phyloP scores from a whole-genome alignment of 2,329 filamentous ascomycete genomes.

The Penicillium sp. region DNA sequence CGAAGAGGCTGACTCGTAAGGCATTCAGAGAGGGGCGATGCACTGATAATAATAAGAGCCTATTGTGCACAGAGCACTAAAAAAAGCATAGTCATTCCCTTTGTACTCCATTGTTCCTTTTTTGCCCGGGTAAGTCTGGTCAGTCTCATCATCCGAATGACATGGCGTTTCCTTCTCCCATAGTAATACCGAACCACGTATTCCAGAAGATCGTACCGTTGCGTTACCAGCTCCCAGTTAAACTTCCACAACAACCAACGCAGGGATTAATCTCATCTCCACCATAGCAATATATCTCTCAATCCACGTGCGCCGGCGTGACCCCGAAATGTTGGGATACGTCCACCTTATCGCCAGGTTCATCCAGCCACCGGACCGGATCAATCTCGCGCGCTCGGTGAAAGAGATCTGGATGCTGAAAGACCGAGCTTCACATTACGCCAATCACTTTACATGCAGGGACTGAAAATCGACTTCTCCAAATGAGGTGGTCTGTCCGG shows the following conservation, averaged over 20 bases:
- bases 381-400: conserved; percentile 2
- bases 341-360: conserved; percentile 10
- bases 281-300: conserved; percentile 6
- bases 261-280: conserved; percentile 3
- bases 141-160: neutral
- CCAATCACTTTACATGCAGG: neutral
- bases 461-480: conserved; percentile 1
- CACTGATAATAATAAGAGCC: neutral
- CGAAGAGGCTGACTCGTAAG: neutral
- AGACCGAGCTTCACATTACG: conserved; percentile 6
- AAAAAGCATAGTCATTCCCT: neutral
- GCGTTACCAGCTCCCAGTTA: conserved; percentile 2
- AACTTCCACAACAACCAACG: conserved; percentile 3
- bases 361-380: conserved; percentile 7
- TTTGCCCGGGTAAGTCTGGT: neutral
- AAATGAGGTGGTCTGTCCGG: conserved; percentile 12
- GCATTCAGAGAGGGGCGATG: neutral
- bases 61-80: neutral
- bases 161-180: neutral
- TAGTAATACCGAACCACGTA: neutral
- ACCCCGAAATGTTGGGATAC: conserved; percentile 4
- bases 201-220: neutral
- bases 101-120: neutral
- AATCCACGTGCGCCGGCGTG: conserved; percentile 8
- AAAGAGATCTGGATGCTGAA: conserved; percentile 3